These are phyloP conservation scores for Geotrichum phurueaensis DNA, from an alignment of 1,139 yeast genomes.

Conservation along the genomic window DNA sequence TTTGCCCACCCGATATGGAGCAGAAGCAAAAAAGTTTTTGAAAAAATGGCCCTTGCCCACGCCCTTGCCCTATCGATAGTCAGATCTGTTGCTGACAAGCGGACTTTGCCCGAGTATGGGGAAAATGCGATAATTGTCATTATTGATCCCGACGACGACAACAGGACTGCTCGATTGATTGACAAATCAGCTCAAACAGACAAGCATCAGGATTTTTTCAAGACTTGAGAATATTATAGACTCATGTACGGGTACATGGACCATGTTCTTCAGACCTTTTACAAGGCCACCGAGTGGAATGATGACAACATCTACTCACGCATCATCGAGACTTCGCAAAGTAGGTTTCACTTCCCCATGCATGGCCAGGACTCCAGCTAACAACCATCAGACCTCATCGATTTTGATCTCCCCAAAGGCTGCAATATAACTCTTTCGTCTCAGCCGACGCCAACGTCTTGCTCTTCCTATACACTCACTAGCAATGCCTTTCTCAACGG, in stretches of 20 bases:
- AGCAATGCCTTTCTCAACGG: conserved; percentile 70
- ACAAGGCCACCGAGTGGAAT: conserved; percentile 66
- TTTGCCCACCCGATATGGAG: neutral
- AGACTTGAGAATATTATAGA: too few relatives aligned
- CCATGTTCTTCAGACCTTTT: conserved; percentile 66
- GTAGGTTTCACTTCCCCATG: conserved; percentile 24
- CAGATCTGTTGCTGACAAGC: too few relatives aligned
- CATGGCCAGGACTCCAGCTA: conserved; percentile 12
- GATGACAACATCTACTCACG: conserved; percentile 70
- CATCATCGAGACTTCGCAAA: conserved; percentile 62
- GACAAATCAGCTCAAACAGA: too few relatives aligned
- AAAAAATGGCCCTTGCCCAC: too few relatives aligned
- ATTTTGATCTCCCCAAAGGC: conserved; percentile 70
- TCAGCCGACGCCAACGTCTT: conserved; percentile 63
- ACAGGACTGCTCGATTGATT: too few relatives aligned
- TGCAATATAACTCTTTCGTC: conserved; percentile 63
- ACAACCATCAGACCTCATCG: conserved; percentile 43
- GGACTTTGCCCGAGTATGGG: too few relatives aligned
- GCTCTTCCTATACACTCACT: conserved; percentile 67
- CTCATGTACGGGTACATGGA: conserved; percentile 81
- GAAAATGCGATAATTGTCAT: too few relatives aligned
- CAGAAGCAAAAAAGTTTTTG: too few relatives aligned
- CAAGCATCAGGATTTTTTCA: too few relatives aligned
- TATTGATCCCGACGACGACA: too few relatives aligned
- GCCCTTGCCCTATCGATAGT: too few relatives aligned